Base-by-base conservation (phyloP, 768 basidiomycete species). In the Peribolospora kevripleyi region DNA sequence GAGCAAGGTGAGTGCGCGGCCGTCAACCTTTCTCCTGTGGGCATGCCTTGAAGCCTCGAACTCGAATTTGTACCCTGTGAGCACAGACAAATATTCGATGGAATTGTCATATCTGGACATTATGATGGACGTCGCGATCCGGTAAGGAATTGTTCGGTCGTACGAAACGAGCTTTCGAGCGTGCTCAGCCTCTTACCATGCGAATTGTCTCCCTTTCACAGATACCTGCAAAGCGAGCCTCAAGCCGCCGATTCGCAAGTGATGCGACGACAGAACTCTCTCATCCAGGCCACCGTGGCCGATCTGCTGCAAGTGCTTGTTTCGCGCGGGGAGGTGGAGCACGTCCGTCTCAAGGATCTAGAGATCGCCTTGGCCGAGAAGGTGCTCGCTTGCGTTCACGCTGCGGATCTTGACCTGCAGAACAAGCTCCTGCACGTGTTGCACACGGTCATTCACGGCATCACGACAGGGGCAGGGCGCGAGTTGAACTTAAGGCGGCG, bases 361-460 rank as follows among this genome's bases (percentile, higher is more conserved):
- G 82, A 90, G 64, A 73, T 76, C 5, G 73, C 74, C 6, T 72
- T 91, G 48, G 71, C 87, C 38, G 74, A 74, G 49, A 85, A 84
- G 65, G 73, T 91, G 1, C 87, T 77, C 65, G 71, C 75, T 50
- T 79, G 74, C 49, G 70, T 93, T 41, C 82, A 90, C 63, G 69
- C 71, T 25, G 70, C 68, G 45, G 74, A 79, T 42, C 74, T 87
- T 46, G 83, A 91, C 62, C 71, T 88, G 10, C 93, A 97, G 70
- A 88, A 84, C 72, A 91, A 88, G 65, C 75, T 91, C 51, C 74
- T 97, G 3, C 86, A 88, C 64, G 76, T 91, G 9, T 74, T 97
- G 0, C 90, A 95, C 64, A 81, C 84, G 0, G 70, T 87, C 41
- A 78, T 88, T 46, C 39, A 14, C 45, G 51, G 55, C 43, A 45